phyloP scores from a whole-genome alignment of 169 alveolate genomes.

The Theileria equi region DNA sequence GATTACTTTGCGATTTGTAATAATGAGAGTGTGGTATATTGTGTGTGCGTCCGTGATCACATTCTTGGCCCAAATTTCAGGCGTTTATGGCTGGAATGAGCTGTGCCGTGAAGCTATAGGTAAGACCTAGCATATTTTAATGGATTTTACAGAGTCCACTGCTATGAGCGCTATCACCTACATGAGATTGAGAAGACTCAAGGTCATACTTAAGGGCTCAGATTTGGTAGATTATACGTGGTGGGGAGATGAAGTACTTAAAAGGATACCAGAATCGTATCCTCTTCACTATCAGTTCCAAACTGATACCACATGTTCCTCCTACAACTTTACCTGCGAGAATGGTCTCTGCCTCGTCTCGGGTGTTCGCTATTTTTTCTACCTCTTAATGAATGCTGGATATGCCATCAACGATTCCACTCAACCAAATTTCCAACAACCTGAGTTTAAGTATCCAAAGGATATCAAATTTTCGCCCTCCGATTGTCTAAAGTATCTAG shows the following conservation, averaged over 20 bases:
- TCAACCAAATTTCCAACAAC: not conserved
- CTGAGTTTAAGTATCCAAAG: slow-evolving; percentile 65
- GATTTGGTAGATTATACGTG: slow-evolving; percentile 73
- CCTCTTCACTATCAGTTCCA: slow-evolving; percentile 53
- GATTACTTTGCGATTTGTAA: not conserved
- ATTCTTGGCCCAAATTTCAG: not conserved
- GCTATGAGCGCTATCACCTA: slow-evolving; percentile 75
- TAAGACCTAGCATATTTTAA: not conserved
- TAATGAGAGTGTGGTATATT: not conserved
- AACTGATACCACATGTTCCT: slow-evolving; percentile 42
- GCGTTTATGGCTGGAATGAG: slow-evolving; percentile 55
- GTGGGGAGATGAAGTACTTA: slow-evolving; percentile 70
- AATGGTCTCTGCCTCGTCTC: slow-evolving; percentile 67
- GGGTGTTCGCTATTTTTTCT: slow-evolving; percentile 66
- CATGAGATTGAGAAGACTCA: slow-evolving; percentile 69
- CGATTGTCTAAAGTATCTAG: slow-evolving; percentile 75
- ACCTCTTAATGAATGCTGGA: slow-evolving; percentile 48
- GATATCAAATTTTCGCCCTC: slow-evolving; percentile 75
- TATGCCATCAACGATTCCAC: not conserved
- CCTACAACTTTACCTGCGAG: slow-evolving; percentile 47
- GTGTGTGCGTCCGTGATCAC: slow-evolving; percentile 9
- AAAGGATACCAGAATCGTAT: slow-evolving; percentile 54
- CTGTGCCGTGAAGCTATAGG: slow-evolving; percentile 65
- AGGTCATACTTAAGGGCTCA: slow-evolving; percentile 61
- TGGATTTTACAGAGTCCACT: slow-evolving; percentile 57